These are phyloP conservation scores for Agaricus subrufescens DNA, from an alignment of 768 basidiomycete genomes.

Conservation along the genomic window DNA sequence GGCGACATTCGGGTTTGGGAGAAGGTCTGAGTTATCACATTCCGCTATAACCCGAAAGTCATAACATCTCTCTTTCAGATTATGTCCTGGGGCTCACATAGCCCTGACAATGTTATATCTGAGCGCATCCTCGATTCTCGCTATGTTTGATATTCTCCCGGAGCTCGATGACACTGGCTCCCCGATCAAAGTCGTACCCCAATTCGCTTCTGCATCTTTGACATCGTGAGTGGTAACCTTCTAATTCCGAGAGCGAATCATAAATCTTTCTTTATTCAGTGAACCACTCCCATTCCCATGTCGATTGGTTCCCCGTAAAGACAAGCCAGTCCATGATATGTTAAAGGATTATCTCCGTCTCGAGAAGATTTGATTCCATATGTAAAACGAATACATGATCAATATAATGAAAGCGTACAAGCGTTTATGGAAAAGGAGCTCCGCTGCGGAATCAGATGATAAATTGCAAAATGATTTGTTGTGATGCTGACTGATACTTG, in stretches of 20 bases:
- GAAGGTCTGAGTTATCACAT: conserved; percentile 6
- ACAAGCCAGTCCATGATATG: neutral
- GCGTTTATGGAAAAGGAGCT: too few species aligned
- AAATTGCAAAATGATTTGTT: too few species aligned
- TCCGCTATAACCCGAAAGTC: neutral
- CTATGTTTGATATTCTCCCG: conserved; percentile 15
- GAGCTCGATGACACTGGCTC: conserved; percentile 5
- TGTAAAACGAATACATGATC: neutral
- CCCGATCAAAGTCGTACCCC: neutral
- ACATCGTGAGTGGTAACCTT: conserved; percentile 4
- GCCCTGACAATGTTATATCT: conserved; percentile 1
- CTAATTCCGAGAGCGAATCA: neutral
- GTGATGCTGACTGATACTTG: too few species aligned
- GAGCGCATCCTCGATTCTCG: conserved; percentile 10
- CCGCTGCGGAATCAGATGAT: too few species aligned
- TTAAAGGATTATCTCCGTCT: neutral
- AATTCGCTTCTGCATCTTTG: neutral
- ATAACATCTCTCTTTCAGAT: neutral
- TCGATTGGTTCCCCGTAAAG: neutral
- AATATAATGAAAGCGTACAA: neutral
- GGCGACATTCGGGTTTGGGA: conserved; percentile 16
- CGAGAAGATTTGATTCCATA: neutral
- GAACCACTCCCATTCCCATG: neutral
- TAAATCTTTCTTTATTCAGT: neutral
- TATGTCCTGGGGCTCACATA: conserved; percentile 11